A percentile compares a stretch with the other conserved stretches of the same genome.
phyloP scores from a whole-genome alignment of 495 filamentous ascomycete species.

The Tuber umbilicatum region DNA sequence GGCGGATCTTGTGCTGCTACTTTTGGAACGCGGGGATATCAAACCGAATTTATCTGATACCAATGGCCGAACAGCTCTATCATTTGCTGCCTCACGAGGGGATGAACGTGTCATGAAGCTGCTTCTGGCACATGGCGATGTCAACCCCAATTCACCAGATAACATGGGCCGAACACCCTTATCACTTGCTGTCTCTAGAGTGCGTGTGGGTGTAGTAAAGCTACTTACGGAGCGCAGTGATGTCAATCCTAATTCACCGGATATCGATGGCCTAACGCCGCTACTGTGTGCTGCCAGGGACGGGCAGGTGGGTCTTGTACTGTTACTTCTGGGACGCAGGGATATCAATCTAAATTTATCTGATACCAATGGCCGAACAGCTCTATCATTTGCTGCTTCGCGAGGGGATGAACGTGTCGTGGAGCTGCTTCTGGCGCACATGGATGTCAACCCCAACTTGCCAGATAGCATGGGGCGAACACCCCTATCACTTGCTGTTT shows the following conservation, averaged over 20 bases:
- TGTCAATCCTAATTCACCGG: not conserved
- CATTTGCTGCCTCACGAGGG: not conserved
- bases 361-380: too few relatives aligned
- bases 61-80: not conserved
- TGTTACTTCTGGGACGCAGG: too few relatives aligned
- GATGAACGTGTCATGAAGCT: not conserved
- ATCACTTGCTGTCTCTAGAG: not conserved
- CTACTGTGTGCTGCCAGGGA: too few relatives aligned
- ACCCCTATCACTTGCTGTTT: too few relatives aligned
- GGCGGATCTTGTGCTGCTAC: not conserved
- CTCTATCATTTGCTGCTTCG: too few relatives aligned
- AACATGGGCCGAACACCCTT: not conserved
- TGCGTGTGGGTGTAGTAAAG: not conserved
- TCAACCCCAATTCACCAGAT: not conserved
- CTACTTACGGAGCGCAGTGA: not conserved
- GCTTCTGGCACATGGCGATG: not conserved
- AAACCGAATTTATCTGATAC: not conserved
- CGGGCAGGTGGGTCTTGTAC: too few relatives aligned
- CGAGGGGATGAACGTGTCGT: too few relatives aligned
- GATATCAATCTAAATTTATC: too few relatives aligned
- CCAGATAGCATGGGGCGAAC: too few relatives aligned
- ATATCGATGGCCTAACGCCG: not conserved
- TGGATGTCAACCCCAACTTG: too few relatives aligned
- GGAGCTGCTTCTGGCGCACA: too few relatives aligned
- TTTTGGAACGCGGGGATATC: not conserved